A percentile compares a stretch with the other conserved stretches of the same genome.
These are phyloP conservation scores for Cryphonectria nitschkei DNA, from an alignment of 2,329 filamentous ascomycete species.

Conservation along the genomic window DNA sequence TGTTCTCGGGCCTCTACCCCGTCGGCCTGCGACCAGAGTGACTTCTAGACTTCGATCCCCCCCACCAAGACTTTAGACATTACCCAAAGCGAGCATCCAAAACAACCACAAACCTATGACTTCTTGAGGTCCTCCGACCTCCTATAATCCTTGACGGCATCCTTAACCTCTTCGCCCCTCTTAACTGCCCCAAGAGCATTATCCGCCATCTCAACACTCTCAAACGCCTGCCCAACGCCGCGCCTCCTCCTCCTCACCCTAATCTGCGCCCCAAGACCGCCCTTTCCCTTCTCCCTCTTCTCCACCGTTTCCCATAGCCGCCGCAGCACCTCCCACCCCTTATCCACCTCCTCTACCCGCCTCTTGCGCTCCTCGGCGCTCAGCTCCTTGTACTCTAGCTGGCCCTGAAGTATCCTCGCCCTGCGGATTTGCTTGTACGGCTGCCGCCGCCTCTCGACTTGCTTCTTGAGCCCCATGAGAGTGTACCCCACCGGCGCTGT, in stretches of 20 bases:
- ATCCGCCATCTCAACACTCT: conserved; percentile 53
- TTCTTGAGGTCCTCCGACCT: conserved; percentile 31
- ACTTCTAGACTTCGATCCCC: conserved; percentile 4
- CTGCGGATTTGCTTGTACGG: conserved; percentile 58
- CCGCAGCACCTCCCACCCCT: conserved; percentile 48
- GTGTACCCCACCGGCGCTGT: conserved; percentile 65
- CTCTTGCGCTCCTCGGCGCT: conserved; percentile 37
- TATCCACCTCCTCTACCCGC: conserved; percentile 39
- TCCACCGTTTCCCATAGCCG: conserved; percentile 45
- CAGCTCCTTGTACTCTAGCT: conserved; percentile 47
- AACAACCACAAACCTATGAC: conserved; percentile 6
- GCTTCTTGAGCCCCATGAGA: conserved; percentile 66
- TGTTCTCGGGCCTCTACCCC: conserved; percentile 2
- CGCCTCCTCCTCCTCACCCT: conserved; percentile 42
- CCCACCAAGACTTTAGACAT: background rate
- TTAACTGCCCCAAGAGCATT: conserved; percentile 49
- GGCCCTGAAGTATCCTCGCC: conserved; percentile 62
- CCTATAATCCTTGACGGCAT: conserved; percentile 36
- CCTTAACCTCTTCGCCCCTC: conserved; percentile 47
- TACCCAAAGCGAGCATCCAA: background rate
- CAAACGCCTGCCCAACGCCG: conserved; percentile 50
- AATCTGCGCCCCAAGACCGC: conserved; percentile 39
- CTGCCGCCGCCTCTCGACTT: conserved; percentile 56
- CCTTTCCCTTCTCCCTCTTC: conserved; percentile 42
- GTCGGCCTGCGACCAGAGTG: background rate